Evolutionary conservation across 352 stramenopile genomes (phyloP).

Genomic region (Globisporangium cystogenes): DNA sequence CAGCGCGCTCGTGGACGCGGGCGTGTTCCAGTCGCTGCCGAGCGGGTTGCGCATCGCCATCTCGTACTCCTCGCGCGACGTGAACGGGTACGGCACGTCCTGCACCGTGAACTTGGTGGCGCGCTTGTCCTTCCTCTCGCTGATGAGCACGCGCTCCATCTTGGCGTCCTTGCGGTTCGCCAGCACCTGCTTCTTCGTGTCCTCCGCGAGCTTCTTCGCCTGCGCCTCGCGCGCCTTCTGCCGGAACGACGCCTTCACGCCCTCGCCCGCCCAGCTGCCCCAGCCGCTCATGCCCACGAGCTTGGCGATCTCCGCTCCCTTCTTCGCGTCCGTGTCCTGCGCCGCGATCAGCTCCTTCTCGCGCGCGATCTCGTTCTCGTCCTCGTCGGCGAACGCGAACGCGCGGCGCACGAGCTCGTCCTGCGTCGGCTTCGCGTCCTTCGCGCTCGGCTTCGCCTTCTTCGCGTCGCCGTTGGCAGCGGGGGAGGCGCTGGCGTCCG

Average conservation of each 20-base stretch:
- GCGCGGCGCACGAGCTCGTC: constrained; percentile 93
- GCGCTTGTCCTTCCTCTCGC: constrained; percentile 89
- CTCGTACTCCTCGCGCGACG: constrained; percentile 96
- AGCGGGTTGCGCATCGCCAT: constrained; percentile 93
- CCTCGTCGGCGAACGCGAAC: constrained; percentile 91
- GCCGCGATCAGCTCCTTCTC: constrained; percentile 87
- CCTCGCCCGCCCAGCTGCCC: constrained; percentile 88
- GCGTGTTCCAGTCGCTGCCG: constrained; percentile 95
- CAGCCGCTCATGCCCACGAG: constrained; percentile 86
- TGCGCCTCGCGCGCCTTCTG: constrained; percentile 80
- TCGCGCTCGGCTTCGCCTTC: not conserved
- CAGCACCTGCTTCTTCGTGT: constrained; percentile 71
- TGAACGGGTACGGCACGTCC: constrained; percentile 98
- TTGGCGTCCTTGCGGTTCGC: constrained; percentile 65
- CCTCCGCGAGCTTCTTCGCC: constrained; percentile 60
- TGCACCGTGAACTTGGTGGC: constrained; percentile 74
- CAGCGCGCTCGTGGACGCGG: constrained; percentile 85
- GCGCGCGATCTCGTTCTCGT: constrained; percentile 92
- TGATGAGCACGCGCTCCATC: constrained; percentile 72
- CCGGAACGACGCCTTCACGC: constrained; percentile 68
- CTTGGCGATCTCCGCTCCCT: constrained; percentile 70
- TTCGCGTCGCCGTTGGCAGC: not conserved
- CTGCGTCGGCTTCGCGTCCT: constrained; percentile 42
- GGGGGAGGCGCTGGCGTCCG: constrained; percentile 1
- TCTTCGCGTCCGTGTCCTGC: constrained; percentile 64